Conservation (phyloP, 179 eudicot genomes). For the Vitellaria paradoxa region DNA sequence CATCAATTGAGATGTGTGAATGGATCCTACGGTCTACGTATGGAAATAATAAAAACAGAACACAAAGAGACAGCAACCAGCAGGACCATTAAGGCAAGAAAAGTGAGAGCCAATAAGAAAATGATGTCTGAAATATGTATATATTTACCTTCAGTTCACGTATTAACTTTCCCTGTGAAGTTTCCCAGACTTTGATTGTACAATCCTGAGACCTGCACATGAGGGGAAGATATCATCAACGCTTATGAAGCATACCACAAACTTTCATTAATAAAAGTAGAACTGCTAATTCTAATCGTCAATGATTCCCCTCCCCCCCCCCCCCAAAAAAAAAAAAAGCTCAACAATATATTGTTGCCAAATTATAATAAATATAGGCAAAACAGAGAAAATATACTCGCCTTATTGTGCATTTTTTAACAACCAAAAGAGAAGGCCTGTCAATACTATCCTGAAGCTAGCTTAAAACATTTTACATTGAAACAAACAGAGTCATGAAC, state of each 20-base stretch:
- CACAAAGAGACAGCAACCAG: background rate
- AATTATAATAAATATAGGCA: background rate
- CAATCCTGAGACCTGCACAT: constrained; percentile 87
- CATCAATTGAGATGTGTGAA: background rate
- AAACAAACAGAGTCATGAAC: background rate
- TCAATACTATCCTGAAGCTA: background rate
- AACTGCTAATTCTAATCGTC: background rate
- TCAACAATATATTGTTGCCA: no score
- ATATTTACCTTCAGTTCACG: constrained; percentile 76
- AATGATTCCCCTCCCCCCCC: no score
- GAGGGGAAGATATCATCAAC: constrained; percentile 15
- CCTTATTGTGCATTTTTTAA: background rate
- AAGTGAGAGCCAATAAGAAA: background rate
- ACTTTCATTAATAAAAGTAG: background rate
- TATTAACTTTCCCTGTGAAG: constrained; percentile 83
- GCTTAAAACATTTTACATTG: background rate
- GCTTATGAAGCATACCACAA: constrained; percentile 7
- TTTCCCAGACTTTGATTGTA: constrained; percentile 94
- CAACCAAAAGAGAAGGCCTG: background rate
- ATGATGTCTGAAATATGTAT: background rate
- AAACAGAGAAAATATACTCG: background rate
- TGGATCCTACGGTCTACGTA: background rate
- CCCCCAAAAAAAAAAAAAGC: no score
- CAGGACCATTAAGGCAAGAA: background rate
- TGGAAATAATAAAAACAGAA: background rate